A percentile compares a stretch with the other conserved stretches of the same genome.
phyloP scores from a whole-genome alignment of 805 yeast species.

The Candida ipomoeae region DNA sequence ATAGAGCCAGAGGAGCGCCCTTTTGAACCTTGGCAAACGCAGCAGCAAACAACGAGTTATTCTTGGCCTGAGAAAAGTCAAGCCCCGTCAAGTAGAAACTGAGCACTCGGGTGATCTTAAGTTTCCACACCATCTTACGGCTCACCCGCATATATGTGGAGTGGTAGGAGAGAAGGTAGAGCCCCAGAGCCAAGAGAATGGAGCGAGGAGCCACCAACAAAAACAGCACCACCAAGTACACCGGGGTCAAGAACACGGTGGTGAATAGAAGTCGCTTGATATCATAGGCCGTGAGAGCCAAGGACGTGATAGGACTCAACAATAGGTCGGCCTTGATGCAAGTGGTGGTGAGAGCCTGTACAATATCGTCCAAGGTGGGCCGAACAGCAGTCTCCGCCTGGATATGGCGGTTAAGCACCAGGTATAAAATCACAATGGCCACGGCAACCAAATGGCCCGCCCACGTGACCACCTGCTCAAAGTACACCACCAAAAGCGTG shows the following conservation, averaged over 20 bases:
- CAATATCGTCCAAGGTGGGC: slow-evolving; percentile 85
- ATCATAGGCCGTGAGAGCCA: slow-evolving; percentile 74
- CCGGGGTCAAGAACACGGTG: slow-evolving; percentile 79
- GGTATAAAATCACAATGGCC: slow-evolving; percentile 54
- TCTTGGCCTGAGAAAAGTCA: slow-evolving; percentile 53
- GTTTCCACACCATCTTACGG: slow-evolving; percentile 80
- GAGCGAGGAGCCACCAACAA: slow-evolving; percentile 69
- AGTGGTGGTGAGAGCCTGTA: slow-evolving; percentile 69
- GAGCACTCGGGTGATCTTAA: slow-evolving; percentile 61
- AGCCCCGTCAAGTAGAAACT: slow-evolving; percentile 85
- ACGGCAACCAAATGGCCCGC: slow-evolving; percentile 76
- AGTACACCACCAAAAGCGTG: slow-evolving; percentile 63
- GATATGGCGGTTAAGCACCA: slow-evolving; percentile 53
- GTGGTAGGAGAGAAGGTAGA: slow-evolving; percentile 73
- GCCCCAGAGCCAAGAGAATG: slow-evolving; percentile 55
- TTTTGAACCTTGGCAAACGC: slow-evolving; percentile 52
- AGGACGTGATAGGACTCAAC: slow-evolving; percentile 70
- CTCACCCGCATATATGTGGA: slow-evolving; percentile 82
- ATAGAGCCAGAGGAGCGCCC: slow-evolving; percentile 9
- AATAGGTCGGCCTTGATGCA: slow-evolving; percentile 74
- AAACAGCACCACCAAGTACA: slow-evolving; percentile 66
- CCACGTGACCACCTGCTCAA: slow-evolving; percentile 73
- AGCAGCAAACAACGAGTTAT: slow-evolving; percentile 48
- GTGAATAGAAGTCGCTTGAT: slow-evolving; percentile 77
- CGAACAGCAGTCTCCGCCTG: slow-evolving; percentile 55